These are phyloP conservation scores for Heimioporus retisporus DNA, from an alignment of 1,284 basidiomycete species.

Conservation along the genomic window DNA sequence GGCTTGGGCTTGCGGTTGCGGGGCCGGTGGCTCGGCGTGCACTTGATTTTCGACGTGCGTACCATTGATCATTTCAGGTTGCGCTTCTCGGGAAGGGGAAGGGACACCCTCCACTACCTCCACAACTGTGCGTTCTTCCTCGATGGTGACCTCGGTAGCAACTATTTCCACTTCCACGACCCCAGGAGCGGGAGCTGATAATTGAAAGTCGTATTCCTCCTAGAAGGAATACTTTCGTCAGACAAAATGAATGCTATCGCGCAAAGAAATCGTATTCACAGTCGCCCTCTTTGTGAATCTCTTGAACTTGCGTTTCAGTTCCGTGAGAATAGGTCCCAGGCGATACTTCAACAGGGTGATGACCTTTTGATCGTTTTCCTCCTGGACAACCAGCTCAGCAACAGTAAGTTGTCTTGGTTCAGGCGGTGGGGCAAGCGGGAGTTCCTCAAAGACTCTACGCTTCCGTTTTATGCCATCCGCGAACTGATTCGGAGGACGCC, in stretches of 20 bases:
- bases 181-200: slow-evolving; percentile 34
- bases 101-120: slow-evolving; percentile 53
- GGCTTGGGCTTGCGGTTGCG: slow-evolving; percentile 48
- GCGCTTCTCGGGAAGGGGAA: slow-evolving; percentile 36
- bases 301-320: slow-evolving; percentile 95
- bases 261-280: slow-evolving; percentile 57
- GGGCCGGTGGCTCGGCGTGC: slow-evolving; percentile 29
- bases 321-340: slow-evolving; percentile 88
- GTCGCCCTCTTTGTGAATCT: slow-evolving; percentile 88
- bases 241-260: slow-evolving; percentile 4
- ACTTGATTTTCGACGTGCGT: slow-evolving; percentile 35
- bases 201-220: slow-evolving; percentile 80
- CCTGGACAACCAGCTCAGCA: slow-evolving; percentile 87
- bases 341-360: slow-evolving; percentile 91
- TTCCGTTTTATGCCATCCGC: slow-evolving; percentile 91
- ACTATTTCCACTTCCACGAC: slow-evolving; percentile 42
- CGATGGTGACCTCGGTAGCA: slow-evolving; percentile 53
- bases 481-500: slow-evolving; percentile 88
- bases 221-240: slow-evolving; percentile 40
- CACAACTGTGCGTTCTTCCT: slow-evolving; percentile 54
- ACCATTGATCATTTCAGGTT: slow-evolving; percentile 46
- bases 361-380: slow-evolving; percentile 83
- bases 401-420: slow-evolving; percentile 88
- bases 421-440: slow-evolving; percentile 92
- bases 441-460: slow-evolving; percentile 86